Conservation (phyloP, 495 filamentous ascomycete species). For the Talaromyces ruber region DNA sequence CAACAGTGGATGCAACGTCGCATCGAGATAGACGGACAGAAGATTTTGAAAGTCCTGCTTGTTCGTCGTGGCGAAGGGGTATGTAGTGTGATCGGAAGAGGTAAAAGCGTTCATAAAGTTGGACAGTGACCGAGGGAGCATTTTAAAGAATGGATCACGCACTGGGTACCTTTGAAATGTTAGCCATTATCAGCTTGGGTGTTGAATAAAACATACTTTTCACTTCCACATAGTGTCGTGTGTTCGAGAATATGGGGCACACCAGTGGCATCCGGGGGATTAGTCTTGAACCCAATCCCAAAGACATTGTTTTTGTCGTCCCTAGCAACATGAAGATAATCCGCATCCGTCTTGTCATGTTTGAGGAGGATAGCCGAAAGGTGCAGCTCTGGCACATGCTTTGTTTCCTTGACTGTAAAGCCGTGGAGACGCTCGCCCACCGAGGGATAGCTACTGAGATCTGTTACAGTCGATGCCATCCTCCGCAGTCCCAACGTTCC, state of each 20-base stretch:
- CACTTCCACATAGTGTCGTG: constrained; percentile 91
- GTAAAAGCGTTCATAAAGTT: constrained; percentile 99
- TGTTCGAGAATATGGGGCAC: constrained; percentile 97
- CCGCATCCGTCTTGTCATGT: constrained; percentile 89
- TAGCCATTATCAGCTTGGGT: constrained; percentile 12
- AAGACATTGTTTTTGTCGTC: constrained; percentile 99
- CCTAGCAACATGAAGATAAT: constrained; percentile 88
- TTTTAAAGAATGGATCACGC: constrained; percentile 98
- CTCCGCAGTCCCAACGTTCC: constrained; percentile 18
- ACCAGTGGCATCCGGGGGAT: constrained; percentile 91
- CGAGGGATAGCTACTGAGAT: constrained; percentile 61
- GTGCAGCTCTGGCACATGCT: constrained; percentile 90
- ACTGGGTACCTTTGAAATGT: constrained; percentile 68
- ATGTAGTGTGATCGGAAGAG: constrained; percentile 91
- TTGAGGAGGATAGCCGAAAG: constrained; percentile 80
- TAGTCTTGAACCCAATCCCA: constrained; percentile 97
- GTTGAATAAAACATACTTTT: constrained; percentile 56
- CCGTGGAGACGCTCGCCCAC: constrained; percentile 82
- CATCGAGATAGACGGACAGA: constrained; percentile 93
- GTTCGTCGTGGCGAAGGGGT: constrained; percentile 98
- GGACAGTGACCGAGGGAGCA: constrained; percentile 92
- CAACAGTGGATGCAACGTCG: constrained; percentile 80
- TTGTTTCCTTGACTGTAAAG: constrained; percentile 79
- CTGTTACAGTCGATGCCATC: constrained; percentile 59
- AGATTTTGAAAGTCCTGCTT: constrained; percentile 90